Evolutionary conservation across 2,329 filamentous ascomycete species (phyloP), one percentile per base, ranked within the genome.

Genomic region (Hyphodiscus sp.): DNA sequence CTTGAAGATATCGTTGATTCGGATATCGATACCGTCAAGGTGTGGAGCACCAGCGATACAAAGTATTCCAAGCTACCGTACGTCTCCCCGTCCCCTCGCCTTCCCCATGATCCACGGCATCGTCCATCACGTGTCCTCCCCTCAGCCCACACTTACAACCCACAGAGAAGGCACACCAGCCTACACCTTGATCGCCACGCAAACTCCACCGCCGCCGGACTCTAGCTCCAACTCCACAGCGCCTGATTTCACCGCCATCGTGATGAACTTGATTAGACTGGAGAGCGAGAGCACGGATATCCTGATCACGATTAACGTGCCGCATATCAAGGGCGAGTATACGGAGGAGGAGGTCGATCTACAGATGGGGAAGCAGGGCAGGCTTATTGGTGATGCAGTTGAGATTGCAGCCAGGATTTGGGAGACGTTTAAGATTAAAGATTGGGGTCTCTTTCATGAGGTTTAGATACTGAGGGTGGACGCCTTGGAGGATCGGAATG

Each of bases 261-360:
- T 91, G 60, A 76, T 95, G 60, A 82, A 89, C 16, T 75, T 96
- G 42, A 73, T 96, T 53, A 79, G 92, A 16, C 76, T 97, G 46
- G 85, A 85, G 70, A 78, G 81, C 63, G 78, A 91, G 67, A 76
- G 76, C 53, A 92, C 91, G 1, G 92, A 97, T 70, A 73, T 97
- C 41, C 74, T 96, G 46, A 82, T 96, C 58, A 88, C 88, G 42
- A 82, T 96, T 66, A 96, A 96, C 70, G 87, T 95, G 47, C 92
- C 91, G 26, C 86, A 94, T 67, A 85, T 90, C 61, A 78, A 81
- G 62, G 85, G 85, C 58, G 82, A 87, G 68, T 90, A 90, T 67
- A 76, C 84, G 63, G 81, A 84, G 69, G 84, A 86, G 9, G 84
- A 89, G 30, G 81, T 92, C 16, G 82, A 89, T 65, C 71, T 85